Base-by-base conservation (phyloP, 371 early-diverging fungal genomes). In the Mortierella sp. region DNA sequence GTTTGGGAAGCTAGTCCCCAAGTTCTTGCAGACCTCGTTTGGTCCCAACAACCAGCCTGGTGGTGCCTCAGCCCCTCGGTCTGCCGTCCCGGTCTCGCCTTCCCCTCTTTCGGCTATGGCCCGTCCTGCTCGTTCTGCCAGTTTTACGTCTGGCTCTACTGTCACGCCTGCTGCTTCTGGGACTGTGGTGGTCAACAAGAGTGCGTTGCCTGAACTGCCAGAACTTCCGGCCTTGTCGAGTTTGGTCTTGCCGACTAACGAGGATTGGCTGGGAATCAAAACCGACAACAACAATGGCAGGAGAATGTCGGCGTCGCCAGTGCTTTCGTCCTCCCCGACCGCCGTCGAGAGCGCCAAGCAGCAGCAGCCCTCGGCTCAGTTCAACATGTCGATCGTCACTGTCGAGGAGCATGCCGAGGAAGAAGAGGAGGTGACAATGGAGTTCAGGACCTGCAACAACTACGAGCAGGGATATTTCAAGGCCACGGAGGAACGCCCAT, bases 1-100 rank as follows among this genome's bases (percentile, higher is more conserved):
- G 26, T 74, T 82, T 74, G 82, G 82, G 13, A 82, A 77, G 44
- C 31, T 82, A 8, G 74, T 82, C 26, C 82, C 82, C 40, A 82
- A 77, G 69, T 82, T 82, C 53, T 24, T 82, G 31, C 82, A 82
- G 50, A 77, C 81, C 0, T 73, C 73, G 4, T 52, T 41, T 16
- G 10, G 40, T 1, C 34, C 72, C 39, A 43, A 61, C 64, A 64
- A 40, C 16, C 29, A 68, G 53, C 50, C 68, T 13, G 76, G 71
- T 1, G 70, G 65, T 0, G 34, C 66, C 0, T 64, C 48, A 2
- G 70, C 80, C 6, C 72, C 73, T 11, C 76, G 58, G 1, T 76
- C 76, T 14, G 64, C 80, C 0, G 37, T 63, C 11, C 47, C 77
- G 2, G 19, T 55, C 6, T 68, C 76, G 2, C 68, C 73, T 11